A percentile compares a stretch with the other conserved stretches of the same genome.
These are phyloP conservation scores for Fusarium sarcochroum DNA, from an alignment of 2,329 filamentous ascomycete genomes.

Conservation along the genomic window DNA sequence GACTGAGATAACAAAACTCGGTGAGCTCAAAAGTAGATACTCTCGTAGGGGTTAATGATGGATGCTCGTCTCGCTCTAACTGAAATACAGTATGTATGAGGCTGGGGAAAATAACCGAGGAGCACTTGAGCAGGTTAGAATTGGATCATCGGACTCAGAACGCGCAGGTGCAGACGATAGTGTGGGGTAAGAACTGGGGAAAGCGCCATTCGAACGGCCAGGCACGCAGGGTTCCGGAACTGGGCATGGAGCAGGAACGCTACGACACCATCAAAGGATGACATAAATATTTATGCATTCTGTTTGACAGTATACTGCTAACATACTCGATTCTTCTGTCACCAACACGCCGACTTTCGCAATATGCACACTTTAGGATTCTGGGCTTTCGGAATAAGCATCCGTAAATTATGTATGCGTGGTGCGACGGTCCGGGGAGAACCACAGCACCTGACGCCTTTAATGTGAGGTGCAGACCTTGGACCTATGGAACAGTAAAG, in stretches of 20 bases:
- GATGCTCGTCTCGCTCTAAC: not conserved
- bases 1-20: not conserved
- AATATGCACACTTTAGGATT: not conserved
- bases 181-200: slow-evolving; percentile 47
- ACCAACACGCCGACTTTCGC: not conserved
- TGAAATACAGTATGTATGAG: slow-evolving; percentile 5
- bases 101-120: slow-evolving; percentile 34
- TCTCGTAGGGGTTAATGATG: not conserved
- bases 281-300: not conserved
- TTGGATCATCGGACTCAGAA: slow-evolving; percentile 27
- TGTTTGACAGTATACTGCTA: not conserved
- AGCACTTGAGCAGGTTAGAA: slow-evolving; percentile 27
- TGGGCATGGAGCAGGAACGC: not conserved
- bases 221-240: slow-evolving; percentile 21
- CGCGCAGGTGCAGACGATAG: slow-evolving; percentile 25
- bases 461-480: not conserved
- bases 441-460: not conserved
- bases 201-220: slow-evolving; percentile 19
- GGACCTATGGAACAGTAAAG: not conserved
- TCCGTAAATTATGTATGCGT: not conserved
- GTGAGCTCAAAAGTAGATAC: not conserved
- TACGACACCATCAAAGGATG: not conserved
- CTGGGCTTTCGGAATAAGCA: not conserved
- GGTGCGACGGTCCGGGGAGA: not conserved
- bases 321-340: not conserved